Evolutionary conservation across 1,284 basidiomycete species (phyloP).

Genomic region (Trametes versicolor): DNA sequence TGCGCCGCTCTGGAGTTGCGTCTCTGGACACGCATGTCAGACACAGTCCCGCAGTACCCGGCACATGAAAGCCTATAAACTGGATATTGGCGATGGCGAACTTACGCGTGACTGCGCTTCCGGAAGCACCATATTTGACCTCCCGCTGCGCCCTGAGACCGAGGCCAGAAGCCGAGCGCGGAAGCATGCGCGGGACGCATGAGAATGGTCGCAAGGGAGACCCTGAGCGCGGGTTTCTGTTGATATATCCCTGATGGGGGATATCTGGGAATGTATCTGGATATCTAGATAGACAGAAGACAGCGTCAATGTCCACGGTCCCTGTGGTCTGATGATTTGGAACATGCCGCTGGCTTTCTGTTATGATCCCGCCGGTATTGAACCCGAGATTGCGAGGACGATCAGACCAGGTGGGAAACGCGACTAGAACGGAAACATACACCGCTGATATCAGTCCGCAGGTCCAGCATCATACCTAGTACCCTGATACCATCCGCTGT

Average conservation of each 20-base stretch:
- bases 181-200: conserved; percentile 22
- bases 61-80: conserved; percentile 18
- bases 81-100: conserved; percentile 7
- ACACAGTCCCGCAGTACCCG: not conserved
- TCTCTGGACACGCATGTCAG: conserved; percentile 13
- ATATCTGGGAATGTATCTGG: conserved; percentile 22
- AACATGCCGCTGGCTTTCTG: conserved; percentile 28
- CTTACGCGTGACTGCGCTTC: conserved; percentile 27
- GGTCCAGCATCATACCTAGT: conserved; percentile 2
- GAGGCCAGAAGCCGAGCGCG: conserved; percentile 23
- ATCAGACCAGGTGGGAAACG: conserved; percentile 30
- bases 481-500: not conserved
- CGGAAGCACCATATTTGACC: conserved; percentile 23
- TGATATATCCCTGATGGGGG: conserved; percentile 21
- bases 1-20: conserved; percentile 16
- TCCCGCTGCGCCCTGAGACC: conserved; percentile 22
- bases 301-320: conserved; percentile 22
- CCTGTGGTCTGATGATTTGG: conserved; percentile 26
- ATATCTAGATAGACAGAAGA: conserved; percentile 29
- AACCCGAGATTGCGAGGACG: conserved; percentile 28
- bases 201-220: conserved; percentile 29
- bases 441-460: conserved; percentile 11
- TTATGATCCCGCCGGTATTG: conserved; percentile 29
- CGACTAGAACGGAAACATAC: conserved; percentile 14
- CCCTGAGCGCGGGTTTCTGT: conserved; percentile 22